Evolutionary conservation across 2,329 filamentous ascomycete species (phyloP), one percentile per base, ranked within the genome.

Genomic region (Diaporthe sp.): DNA sequence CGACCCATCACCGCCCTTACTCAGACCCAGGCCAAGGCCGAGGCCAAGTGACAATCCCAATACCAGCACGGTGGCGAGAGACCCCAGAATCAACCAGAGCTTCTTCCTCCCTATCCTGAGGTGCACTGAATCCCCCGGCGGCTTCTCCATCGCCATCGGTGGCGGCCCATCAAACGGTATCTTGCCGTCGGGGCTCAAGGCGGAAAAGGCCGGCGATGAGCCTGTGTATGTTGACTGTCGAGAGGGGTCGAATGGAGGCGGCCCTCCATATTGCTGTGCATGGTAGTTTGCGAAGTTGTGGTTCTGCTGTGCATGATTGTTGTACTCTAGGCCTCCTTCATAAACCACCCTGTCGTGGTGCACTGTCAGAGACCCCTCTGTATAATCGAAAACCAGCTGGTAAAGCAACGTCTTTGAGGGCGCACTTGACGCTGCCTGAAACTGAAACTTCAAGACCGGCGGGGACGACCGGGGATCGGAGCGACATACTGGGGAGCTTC

Each of bases 1-100:
- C 13, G 71, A 69, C 13, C 65, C 49, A 22, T 8, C n/a, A 31
- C 65, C 34, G 3, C 34, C 37, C 10, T 65, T 37, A 15, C 51
- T 57, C 58, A 73, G 44, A 22, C 71, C 58, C n/a, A 73, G 39
- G 13, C 71, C 71, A 15, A 73, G 71, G 12, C 69, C 69, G 1
- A 72, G 69, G 4, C 46, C 71, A 25, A 73, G 58, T 44, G 71
- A 49, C 19, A 73, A 34, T 6, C 58, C 71, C 59, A 73, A 42
- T 9, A 73, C 71, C 3, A 73, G 25, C 8, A 73, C 19, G 34
- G 1, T 9, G 2, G 34, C 44, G 17, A 73, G 51, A 55, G 37
- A 17, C 1, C 58, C 71, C 0, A 73, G n/a, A 0, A 65, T 37
- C 7, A 65, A 25, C 71, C 71, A 65, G 1, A 65, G 55, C 4